Evolutionary conservation across 1,139 yeast genomes (phyloP).

Genomic region (Nakaseomyces glabratus): DNA sequence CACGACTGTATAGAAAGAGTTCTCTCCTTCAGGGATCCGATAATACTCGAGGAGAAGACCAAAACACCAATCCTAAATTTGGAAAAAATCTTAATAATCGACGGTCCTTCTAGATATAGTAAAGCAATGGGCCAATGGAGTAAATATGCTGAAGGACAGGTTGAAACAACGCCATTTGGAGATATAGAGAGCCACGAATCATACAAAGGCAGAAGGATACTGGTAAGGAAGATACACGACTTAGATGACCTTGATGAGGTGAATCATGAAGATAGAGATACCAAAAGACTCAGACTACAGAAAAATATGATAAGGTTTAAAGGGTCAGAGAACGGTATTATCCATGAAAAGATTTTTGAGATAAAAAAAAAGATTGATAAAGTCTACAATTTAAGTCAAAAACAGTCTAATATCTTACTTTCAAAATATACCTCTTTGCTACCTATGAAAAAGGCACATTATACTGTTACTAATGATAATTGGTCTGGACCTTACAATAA

Average conservation of each 20-base stretch:
- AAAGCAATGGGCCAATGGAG: conserved; percentile 61
- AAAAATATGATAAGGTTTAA: conserved; percentile 48
- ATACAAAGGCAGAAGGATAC: conserved; percentile 15
- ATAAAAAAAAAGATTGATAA: conserved; percentile 24
- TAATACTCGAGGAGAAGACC: conserved; percentile 27
- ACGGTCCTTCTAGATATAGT: conserved; percentile 53
- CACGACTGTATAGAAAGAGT: conserved; percentile 51
- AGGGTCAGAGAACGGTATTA: conserved; percentile 39
- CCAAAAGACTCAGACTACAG: conserved; percentile 23
- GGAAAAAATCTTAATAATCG: conserved; percentile 34
- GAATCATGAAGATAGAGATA: conserved; percentile 16
- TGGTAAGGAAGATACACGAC: conserved; percentile 7
- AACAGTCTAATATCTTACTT: conserved; percentile 1
- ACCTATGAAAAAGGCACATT: conserved; percentile 20
- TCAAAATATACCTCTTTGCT: conserved; percentile 17
- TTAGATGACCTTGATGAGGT: conserved; percentile 7
- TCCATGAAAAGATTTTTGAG: conserved; percentile 35
- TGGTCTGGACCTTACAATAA: conserved; percentile 10
- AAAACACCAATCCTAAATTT: conserved; percentile 45
- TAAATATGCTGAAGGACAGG: conserved; percentile 55
- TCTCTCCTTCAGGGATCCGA: conserved; percentile 35
- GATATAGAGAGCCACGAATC: conserved; percentile 27
- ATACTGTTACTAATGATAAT: conserved; percentile 9
- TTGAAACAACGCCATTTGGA: conserved; percentile 55
- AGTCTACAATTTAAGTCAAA: conserved; percentile 9